Conservation (phyloP, 2,329 filamentous ascomycete species). For the Cordyceps fumosorosea region DNA sequence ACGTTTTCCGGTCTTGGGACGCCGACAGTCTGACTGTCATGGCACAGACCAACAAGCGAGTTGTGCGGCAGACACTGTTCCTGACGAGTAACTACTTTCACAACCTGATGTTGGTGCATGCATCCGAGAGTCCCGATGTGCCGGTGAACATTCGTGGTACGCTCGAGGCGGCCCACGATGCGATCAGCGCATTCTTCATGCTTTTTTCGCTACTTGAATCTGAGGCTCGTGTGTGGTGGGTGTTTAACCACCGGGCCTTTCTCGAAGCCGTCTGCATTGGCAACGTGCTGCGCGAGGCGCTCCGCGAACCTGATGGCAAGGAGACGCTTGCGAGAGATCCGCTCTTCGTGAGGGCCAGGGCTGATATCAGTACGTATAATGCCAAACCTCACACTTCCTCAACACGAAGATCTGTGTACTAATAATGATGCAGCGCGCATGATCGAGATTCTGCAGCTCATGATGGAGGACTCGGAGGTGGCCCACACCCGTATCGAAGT, state of each 20-base stretch:
- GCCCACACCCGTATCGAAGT: conserved; percentile 54
- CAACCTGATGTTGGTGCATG: conserved; percentile 73
- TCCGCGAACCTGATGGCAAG: conserved; percentile 37
- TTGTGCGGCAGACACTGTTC: conserved; percentile 69
- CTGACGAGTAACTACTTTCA: conserved; percentile 79
- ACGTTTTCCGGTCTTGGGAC: conserved; percentile 63
- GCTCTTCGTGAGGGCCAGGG: conserved; percentile 51
- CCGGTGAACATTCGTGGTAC: conserved; percentile 62
- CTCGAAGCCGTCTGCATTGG: conserved; percentile 67
- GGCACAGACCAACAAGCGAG: conserved; percentile 54
- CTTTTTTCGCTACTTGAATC: conserved; percentile 61
- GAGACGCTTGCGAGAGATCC: conserved; percentile 47
- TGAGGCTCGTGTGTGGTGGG: conserved; percentile 78
- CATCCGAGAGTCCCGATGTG: conserved; percentile 59
- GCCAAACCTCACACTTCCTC: not conserved
- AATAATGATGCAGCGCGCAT: conserved; percentile 42
- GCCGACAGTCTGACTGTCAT: conserved; percentile 51
- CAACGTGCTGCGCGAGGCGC: conserved; percentile 48
- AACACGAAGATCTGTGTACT: conserved; percentile 1
- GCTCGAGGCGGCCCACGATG: conserved; percentile 69
- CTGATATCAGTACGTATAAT: conserved; percentile 51
- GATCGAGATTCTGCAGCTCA: conserved; percentile 57
- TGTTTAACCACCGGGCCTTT: conserved; percentile 75
- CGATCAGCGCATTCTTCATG: conserved; percentile 68
- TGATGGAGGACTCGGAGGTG: conserved; percentile 53